Conservation (phyloP, 352 stramenopile species). For the Pythium volutum region DNA sequence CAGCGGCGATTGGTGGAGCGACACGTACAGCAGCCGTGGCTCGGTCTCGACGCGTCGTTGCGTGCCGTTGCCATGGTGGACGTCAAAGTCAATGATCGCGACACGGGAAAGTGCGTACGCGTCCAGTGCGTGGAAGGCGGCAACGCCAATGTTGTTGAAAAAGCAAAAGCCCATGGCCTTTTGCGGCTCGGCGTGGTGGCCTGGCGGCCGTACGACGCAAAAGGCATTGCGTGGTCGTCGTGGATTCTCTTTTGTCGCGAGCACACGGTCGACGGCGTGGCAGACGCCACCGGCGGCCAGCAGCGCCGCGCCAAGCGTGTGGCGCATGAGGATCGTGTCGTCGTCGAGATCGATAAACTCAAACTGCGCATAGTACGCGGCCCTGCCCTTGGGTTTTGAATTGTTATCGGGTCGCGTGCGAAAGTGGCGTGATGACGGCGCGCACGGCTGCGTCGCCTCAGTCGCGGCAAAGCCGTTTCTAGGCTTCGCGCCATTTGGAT, state of each 20-base stretch:
- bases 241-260: background rate
- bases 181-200: conserved; percentile 76
- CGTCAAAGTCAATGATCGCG: conserved; percentile 88
- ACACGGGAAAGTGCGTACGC: conserved; percentile 40
- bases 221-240: conserved; percentile 39
- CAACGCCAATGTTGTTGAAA: conserved; percentile 85
- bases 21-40: conserved; percentile 40
- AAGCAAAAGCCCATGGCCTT: conserved; percentile 79
- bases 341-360: conserved; percentile 66
- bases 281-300: conserved; percentile 29
- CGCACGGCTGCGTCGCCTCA: conserved; percentile 15
- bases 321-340: conserved; percentile 64
- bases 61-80: conserved; percentile 90
- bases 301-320: conserved; percentile 47
- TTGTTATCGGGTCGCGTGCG: conserved; percentile 11
- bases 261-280: conserved; percentile 35
- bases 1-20: conserved; percentile 48
- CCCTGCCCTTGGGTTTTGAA: conserved; percentile 32
- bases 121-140: conserved; percentile 45
- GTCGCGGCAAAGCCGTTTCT: background rate
- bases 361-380: conserved; percentile 55
- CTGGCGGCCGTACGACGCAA: conserved; percentile 68
- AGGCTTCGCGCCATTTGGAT: background rate
- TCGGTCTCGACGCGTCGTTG: conserved; percentile 71
- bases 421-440: conserved; percentile 15